Conservation (phyloP, 495 filamentous ascomycete species). For the Acidiella bohemica region DNA sequence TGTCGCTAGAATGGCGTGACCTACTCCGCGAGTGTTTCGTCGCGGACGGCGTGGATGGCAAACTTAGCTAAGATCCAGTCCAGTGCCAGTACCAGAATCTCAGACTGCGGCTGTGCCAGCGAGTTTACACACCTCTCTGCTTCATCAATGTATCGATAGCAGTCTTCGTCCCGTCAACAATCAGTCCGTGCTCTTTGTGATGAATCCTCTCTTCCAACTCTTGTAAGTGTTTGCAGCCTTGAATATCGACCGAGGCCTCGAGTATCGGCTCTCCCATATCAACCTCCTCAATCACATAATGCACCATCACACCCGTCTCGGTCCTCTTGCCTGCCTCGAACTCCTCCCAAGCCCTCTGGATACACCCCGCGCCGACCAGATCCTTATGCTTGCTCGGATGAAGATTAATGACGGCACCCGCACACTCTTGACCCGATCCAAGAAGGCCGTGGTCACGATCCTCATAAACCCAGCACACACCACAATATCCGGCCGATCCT, state of each 20-base stretch:
- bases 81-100: too few relatives aligned
- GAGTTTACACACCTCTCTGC: too few relatives aligned
- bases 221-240: constrained; percentile 16
- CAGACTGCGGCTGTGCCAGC: too few relatives aligned
- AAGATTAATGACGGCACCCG: constrained; percentile 63
- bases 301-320: constrained; percentile 85
- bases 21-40: too few relatives aligned
- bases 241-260: constrained; percentile 54
- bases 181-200: constrained; percentile 19
- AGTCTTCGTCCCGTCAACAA: constrained; percentile 9
- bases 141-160: constrained; percentile 1
- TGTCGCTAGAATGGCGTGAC: too few relatives aligned
- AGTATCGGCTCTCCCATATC: constrained; percentile 69
- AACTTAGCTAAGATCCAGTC: too few relatives aligned
- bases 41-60: too few relatives aligned
- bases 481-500: constrained; percentile 56
- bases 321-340: constrained; percentile 58
- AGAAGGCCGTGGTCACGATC: constrained; percentile 48
- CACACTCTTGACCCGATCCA: constrained; percentile 45
- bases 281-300: constrained; percentile 74
- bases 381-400: constrained; percentile 67
- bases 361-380: constrained; percentile 68
- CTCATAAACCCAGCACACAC: constrained; percentile 64
- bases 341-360: constrained; percentile 63
- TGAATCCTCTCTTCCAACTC: constrained; percentile 27